These are phyloP conservation scores for Penicillium corylophilum DNA, from an alignment of 2,329 filamentous ascomycete species.

Conservation along the genomic window DNA sequence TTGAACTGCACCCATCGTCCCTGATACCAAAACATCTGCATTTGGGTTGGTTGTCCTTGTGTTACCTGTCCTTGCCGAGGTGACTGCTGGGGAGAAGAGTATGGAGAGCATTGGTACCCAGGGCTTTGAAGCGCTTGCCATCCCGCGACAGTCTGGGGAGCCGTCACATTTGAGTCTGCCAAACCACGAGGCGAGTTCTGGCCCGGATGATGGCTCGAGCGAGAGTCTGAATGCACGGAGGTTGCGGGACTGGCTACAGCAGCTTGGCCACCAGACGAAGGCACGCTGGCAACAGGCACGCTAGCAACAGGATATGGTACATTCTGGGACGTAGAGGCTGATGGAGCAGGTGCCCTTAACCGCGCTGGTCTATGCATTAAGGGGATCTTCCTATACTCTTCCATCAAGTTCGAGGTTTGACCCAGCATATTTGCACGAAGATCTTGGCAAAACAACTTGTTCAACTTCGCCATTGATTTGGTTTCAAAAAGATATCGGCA, in stretches of 20 bases:
- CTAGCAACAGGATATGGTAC: neutral
- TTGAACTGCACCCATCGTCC: neutral
- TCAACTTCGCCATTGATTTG: neutral
- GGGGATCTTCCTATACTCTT: slow-evolving; percentile 8
- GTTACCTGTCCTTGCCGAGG: neutral
- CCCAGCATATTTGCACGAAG: neutral
- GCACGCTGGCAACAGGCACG: too few species aligned
- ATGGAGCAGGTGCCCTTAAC: slow-evolving; percentile 5
- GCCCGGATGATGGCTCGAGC: neutral
- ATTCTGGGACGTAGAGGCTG: neutral
- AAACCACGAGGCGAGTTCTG: neutral
- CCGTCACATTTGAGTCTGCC: neutral
- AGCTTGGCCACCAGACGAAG: neutral
- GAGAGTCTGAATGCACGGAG: neutral
- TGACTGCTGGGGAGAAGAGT: neutral
- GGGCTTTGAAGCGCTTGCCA: neutral
- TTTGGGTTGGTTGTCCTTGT: neutral
- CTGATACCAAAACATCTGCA: neutral
- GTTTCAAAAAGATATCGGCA: slow-evolving; percentile 27
- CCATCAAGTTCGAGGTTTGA: neutral
- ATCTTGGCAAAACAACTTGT: slow-evolving; percentile 1
- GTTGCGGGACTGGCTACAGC: neutral
- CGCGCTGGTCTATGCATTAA: slow-evolving; percentile 6
- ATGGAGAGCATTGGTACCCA: neutral
- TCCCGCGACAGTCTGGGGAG: neutral